Conservation (phyloP, 495 filamentous ascomycete genomes). For the Penicillium tannophilum region DNA sequence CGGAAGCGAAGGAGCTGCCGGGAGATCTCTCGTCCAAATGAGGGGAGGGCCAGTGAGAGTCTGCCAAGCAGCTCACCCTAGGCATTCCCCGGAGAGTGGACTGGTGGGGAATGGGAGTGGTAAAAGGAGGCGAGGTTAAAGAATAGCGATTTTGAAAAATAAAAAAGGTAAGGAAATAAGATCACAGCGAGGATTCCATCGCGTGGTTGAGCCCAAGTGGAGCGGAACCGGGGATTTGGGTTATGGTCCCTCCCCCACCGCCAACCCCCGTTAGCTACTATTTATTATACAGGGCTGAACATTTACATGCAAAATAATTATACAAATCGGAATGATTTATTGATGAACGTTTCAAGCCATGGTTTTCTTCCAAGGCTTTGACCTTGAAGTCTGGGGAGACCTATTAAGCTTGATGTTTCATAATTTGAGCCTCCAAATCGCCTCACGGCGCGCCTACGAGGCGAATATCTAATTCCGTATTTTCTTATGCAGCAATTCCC, state of each 20-base stretch:
- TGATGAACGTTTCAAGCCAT: neutral
- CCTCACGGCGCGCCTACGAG: too few species aligned
- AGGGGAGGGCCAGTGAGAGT: conserved; percentile 19
- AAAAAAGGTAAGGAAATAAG: conserved; percentile 1
- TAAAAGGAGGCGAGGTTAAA: neutral
- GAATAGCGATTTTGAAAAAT: neutral
- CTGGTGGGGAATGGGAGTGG: neutral
- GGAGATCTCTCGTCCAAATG: conserved; percentile 14
- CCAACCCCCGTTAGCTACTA: neutral
- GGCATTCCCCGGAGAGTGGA: conserved; percentile 15
- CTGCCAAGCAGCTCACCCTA: conserved; percentile 9
- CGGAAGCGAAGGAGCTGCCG: conserved; percentile 1
- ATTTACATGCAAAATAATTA: neutral
- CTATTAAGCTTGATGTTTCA: neutral
- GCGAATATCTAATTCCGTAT: too few species aligned
- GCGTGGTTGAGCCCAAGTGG: neutral
- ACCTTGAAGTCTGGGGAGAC: neutral
- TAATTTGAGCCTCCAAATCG: neutral
- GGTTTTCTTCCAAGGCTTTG: neutral
- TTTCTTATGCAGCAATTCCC: too few species aligned
- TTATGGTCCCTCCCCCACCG: conserved; percentile 1
- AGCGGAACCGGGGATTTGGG: neutral
- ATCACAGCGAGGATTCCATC: neutral
- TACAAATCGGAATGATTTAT: neutral
- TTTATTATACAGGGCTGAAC: neutral